phyloP scores from a whole-genome alignment of 768 basidiomycete genomes.

The Arthromyces matolae region DNA sequence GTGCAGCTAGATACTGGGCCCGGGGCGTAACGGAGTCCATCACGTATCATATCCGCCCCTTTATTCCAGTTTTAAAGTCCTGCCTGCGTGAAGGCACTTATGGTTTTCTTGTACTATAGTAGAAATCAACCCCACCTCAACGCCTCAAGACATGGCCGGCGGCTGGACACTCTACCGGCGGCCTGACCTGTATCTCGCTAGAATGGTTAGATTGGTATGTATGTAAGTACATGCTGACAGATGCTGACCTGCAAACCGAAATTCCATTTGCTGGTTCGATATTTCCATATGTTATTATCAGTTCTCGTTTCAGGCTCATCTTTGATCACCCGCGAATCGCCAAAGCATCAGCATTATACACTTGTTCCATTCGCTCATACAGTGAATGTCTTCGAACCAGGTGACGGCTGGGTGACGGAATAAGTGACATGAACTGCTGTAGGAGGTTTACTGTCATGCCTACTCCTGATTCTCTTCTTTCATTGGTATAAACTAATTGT shows the following conservation, averaged over 20 bases:
- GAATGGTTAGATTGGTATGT: too few relatives aligned
- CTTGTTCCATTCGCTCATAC: not conserved
- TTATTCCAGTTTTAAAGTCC: not conserved
- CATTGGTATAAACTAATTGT: too few relatives aligned
- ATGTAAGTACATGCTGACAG: too few relatives aligned
- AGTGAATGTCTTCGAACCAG: too few relatives aligned
- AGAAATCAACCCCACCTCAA: not conserved
- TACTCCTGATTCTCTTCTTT: too few relatives aligned
- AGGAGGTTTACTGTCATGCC: too few relatives aligned
- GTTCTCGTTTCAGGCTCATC: not conserved
- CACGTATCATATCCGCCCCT: not conserved
- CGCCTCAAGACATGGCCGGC: constrained; percentile 14
- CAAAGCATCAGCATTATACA: too few relatives aligned
- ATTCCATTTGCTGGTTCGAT: not conserved
- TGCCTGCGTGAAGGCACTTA: not conserved
- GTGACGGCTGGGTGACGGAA: too few relatives aligned
- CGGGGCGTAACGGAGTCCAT: not conserved
- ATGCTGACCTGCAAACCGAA: not conserved
- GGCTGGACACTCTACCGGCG: constrained; percentile 17
- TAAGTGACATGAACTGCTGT: too few relatives aligned
- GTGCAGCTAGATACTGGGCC: too few relatives aligned
- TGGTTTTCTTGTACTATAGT: not conserved
- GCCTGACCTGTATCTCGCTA: constrained; percentile 4
- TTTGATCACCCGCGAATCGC: not conserved
- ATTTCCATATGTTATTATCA: not conserved